These are phyloP conservation scores for Crithidia brevicula DNA, from an alignment of 208 protist genomes.

Conservation along the genomic window DNA sequence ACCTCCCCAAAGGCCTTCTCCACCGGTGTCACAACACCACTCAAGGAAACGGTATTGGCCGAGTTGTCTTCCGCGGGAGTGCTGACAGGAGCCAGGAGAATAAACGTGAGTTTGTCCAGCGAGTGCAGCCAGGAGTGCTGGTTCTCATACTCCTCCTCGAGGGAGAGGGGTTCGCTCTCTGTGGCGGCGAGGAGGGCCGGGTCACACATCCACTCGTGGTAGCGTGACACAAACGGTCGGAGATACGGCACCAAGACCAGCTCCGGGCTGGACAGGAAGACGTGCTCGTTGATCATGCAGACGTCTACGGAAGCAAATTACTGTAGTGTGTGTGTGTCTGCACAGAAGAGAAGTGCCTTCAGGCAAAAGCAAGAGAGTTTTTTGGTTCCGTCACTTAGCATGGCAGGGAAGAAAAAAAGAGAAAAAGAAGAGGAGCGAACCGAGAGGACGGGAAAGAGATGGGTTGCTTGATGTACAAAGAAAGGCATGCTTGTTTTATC, in stretches of 20 bases:
- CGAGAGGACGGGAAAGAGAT: too few relatives aligned
- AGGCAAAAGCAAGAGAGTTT: too few relatives aligned
- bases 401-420: too few relatives aligned
- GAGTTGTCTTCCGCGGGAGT: too few relatives aligned
- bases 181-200: constrained; percentile 71
- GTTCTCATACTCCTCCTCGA: constrained; percentile 89
- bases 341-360: too few relatives aligned
- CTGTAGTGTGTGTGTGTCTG: too few relatives aligned
- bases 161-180: constrained; percentile 82
- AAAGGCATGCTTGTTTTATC: too few relatives aligned
- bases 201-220: constrained; percentile 92
- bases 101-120: constrained; percentile 92
- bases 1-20: background rate
- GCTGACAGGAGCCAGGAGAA: constrained; percentile 76
- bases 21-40: background rate
- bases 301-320: too few relatives aligned
- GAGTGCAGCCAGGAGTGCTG: constrained; percentile 83
- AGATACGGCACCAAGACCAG: constrained; percentile 89
- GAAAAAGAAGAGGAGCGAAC: constrained; percentile 23
- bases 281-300: constrained; percentile 84
- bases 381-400: too few relatives aligned
- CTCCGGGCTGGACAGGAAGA: constrained; percentile 49
- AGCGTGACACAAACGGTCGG: constrained; percentile 73
- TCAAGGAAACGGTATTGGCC: background rate
- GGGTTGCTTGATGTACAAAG: too few relatives aligned